Evolutionary conservation across 139 green algal genomes (phyloP).

Genomic region (Closterium sp.): DNA sequence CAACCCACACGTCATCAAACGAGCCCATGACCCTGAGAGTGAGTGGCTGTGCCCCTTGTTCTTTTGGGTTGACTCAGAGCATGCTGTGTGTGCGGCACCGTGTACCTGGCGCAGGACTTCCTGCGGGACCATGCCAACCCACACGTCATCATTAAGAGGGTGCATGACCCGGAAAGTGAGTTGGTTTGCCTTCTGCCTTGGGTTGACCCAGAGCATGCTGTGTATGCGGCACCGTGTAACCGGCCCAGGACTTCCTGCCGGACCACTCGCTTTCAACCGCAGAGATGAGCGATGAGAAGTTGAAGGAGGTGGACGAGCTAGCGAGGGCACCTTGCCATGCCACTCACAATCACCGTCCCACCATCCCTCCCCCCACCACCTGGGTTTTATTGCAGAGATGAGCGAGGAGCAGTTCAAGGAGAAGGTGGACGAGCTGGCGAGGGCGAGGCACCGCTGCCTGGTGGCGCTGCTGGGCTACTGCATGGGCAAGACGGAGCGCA

Average conservation of each 20-base stretch:
- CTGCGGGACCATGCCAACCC: background rate
- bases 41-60: background rate
- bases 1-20: background rate
- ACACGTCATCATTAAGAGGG: background rate
- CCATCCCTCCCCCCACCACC: too few relatives aligned
- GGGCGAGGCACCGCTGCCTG: slow-evolving; percentile 2
- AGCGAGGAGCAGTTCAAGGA: slow-evolving; percentile 7
- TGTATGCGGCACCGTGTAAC: too few relatives aligned
- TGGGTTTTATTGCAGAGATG: background rate
- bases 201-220: too few relatives aligned
- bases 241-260: background rate
- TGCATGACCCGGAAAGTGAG: background rate
- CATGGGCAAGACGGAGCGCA: slow-evolving; percentile 4
- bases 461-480: slow-evolving; percentile 23
- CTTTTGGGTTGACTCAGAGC: too few relatives aligned
- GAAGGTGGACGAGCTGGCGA: slow-evolving; percentile 19
- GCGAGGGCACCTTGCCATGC: background rate
- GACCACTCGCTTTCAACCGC: background rate
- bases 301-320: background rate
- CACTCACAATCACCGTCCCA: background rate
- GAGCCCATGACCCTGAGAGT: background rate
- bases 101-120: background rate
- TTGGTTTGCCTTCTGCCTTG: background rate
- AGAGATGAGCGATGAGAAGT: background rate
- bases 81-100: background rate